These are phyloP conservation scores for Karstenula rhodostoma DNA, from an alignment of 2,329 filamentous ascomycete species.

Conservation along the genomic window DNA sequence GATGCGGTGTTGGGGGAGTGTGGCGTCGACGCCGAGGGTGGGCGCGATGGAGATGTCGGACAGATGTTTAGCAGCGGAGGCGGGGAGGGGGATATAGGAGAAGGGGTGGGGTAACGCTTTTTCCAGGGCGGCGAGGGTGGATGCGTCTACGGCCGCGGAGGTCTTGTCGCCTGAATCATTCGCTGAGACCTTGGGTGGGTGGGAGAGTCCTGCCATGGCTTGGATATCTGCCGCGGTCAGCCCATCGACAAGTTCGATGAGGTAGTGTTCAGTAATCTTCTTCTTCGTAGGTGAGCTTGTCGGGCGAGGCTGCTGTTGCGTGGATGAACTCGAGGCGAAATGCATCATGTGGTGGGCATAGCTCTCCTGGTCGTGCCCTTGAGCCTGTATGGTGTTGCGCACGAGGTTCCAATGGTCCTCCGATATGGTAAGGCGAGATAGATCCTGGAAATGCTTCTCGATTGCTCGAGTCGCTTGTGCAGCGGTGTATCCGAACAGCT, in stretches of 20 bases:
- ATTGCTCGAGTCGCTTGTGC: conserved; percentile 8
- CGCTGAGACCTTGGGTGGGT: background rate
- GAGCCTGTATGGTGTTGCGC: background rate
- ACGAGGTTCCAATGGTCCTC: conserved; percentile 10
- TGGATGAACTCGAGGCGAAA: background rate
- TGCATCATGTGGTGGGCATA: conserved; percentile 1
- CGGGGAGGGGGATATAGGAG: background rate
- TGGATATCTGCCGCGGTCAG: conserved; percentile 2
- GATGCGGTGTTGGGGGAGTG: conserved; percentile 19
- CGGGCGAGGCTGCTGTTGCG: background rate
- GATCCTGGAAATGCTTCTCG: background rate
- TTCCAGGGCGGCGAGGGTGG: background rate
- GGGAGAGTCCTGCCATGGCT: background rate
- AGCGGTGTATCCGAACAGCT: conserved; percentile 3
- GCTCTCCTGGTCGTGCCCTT: conserved; percentile 12
- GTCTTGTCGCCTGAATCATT: background rate
- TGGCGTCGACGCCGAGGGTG: conserved; percentile 22
- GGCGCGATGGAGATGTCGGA: conserved; percentile 13
- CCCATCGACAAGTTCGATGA: background rate
- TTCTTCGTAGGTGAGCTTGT: background rate
- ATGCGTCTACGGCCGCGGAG: conserved; percentile 10
- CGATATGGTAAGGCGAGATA: conserved; percentile 7
- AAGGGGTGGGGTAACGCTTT: background rate
- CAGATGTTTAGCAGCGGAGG: conserved; percentile 6
- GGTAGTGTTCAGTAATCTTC: background rate